Percentiles rank a stretch among this genome's conserved stretches.
phyloP scores from a whole-genome alignment of 805 yeast species.

The Hanseniaspora lindneri region DNA sequence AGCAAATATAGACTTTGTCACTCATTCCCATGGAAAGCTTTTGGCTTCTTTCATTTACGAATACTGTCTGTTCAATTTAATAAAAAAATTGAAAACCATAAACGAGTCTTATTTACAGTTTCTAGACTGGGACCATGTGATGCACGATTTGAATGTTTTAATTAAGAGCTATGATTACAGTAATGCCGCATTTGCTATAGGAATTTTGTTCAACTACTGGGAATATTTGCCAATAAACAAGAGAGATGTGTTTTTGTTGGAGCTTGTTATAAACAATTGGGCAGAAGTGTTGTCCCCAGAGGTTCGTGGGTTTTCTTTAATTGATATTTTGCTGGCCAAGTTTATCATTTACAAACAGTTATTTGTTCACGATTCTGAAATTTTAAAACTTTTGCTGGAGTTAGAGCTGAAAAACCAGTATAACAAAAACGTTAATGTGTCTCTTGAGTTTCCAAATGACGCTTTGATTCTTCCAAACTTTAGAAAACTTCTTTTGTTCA shows the following conservation, averaged over 20 bases:
- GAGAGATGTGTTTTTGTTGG: neutral
- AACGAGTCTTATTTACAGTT: neutral
- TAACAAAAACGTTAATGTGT: neutral
- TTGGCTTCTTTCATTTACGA: conserved; percentile 1
- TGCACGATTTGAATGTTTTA: neutral
- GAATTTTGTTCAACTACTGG: conserved; percentile 4
- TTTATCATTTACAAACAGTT: conserved; percentile 1
- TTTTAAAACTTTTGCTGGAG: neutral
- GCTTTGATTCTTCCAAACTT: conserved; percentile 7
- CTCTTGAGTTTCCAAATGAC: neutral
- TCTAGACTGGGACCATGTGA: neutral
- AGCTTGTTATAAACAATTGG: conserved; percentile 5
- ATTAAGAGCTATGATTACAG: conserved; percentile 2
- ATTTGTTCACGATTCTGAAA: neutral
- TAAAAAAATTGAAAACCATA: neutral
- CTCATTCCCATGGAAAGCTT: conserved; percentile 1
- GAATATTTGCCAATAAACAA: neutral
- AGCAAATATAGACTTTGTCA: neutral
- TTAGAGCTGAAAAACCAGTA: conserved; percentile 3
- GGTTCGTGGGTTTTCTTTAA: conserved; percentile 4
- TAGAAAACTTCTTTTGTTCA: neutral
- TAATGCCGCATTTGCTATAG: neutral
- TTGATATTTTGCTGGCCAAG: conserved; percentile 8
- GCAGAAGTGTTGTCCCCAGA: conserved; percentile 1
- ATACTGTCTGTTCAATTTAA: neutral